Base-by-base conservation (phyloP, 2,329 filamentous ascomycete genomes). In the Cladophialophora yegresii region DNA sequence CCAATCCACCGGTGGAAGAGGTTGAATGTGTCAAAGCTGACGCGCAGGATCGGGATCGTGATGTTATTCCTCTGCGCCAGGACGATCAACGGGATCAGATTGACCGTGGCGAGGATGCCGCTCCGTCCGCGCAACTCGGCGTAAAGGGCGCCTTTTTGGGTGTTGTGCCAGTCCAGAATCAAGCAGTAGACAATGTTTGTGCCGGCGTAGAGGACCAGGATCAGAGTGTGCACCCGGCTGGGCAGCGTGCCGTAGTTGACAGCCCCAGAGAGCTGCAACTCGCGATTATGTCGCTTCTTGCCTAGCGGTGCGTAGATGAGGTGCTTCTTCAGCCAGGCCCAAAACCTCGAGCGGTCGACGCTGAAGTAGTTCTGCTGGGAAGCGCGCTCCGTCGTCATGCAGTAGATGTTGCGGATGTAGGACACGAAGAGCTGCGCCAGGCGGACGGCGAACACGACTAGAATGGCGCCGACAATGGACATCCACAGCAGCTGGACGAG, bases 21-120 rank as follows among this genome's bases (percentile, higher is more conserved):
- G 75, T 98, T 98, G 83, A 96, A 98, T 0, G 93, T 96, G 77
- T 98, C 95, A 79, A 97, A 99, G 76, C 91, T 93, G 75, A 98
- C 89, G 71, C 89, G 86, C 63, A 98, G 83, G 36, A 96, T 77
- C 3, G 82, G 77, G 73, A 98, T 97, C 55, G 97, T 82, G 8
- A 92, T 91, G 79, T 98, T 99, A 81, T 98, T 98, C 74, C 95
- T 89, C 40, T 92, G 88, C 12, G 93, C 92, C 63, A 98, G 85
- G 69, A 98, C 85, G 72, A 98, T 84, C 32, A 97, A 86, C 4
- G 95, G 93, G 33, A 99, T 86, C 86, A 98, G 90, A 79, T 97
- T 99, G 72, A 96, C 85, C 10, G 92, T 83, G 4, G 93, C 88
- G 68, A 99, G 83, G 8, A 89, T 89, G 61, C 95, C 95, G 6